These are phyloP conservation scores for Dorcoceras hygrometricum DNA, from an alignment of 257 asterid genomes.

Conservation along the genomic window DNA sequence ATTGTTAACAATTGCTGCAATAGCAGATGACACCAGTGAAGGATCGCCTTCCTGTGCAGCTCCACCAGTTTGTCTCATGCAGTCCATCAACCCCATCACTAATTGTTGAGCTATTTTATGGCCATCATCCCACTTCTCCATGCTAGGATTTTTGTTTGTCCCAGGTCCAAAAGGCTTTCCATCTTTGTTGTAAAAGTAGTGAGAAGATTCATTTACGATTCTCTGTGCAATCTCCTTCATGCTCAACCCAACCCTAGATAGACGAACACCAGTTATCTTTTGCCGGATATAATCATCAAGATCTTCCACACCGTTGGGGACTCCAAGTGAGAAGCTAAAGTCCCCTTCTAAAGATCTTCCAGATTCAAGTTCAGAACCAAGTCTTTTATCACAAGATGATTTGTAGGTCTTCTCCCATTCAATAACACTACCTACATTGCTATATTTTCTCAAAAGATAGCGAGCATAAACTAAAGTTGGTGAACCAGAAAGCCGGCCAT, in stretches of 20 bases:
- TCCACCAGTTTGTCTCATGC: slow-evolving; percentile 99
- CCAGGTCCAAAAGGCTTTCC: slow-evolving; percentile 61
- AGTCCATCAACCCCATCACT: slow-evolving; percentile 82
- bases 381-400: slow-evolving; percentile 77
- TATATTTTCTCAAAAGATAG: slow-evolving; percentile 68
- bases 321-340: slow-evolving; percentile 79
- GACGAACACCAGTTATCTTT: slow-evolving; percentile 74
- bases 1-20: slow-evolving; percentile 77
- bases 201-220: slow-evolving; percentile 75
- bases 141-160: slow-evolving; percentile 49
- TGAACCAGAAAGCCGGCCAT: slow-evolving; percentile 71
- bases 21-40: slow-evolving; percentile 84
- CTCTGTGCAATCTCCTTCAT: slow-evolving; percentile 89
- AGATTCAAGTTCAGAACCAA: slow-evolving; percentile 75
- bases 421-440: slow-evolving; percentile 60
- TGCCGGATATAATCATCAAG: slow-evolving; percentile 90
- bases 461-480: slow-evolving; percentile 70
- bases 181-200: slow-evolving; percentile 64
- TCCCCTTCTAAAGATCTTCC: slow-evolving; percentile 78
- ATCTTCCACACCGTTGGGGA: slow-evolving; percentile 91
- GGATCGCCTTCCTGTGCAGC: slow-evolving; percentile 99
- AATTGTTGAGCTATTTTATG: slow-evolving; percentile 75
- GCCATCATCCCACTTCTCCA: slow-evolving; percentile 70
- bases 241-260: slow-evolving; percentile 77
- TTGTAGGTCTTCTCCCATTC: slow-evolving; percentile 88